Conservation (phyloP, 1,284 basidiomycete species). For the Marasmius fiardii region DNA sequence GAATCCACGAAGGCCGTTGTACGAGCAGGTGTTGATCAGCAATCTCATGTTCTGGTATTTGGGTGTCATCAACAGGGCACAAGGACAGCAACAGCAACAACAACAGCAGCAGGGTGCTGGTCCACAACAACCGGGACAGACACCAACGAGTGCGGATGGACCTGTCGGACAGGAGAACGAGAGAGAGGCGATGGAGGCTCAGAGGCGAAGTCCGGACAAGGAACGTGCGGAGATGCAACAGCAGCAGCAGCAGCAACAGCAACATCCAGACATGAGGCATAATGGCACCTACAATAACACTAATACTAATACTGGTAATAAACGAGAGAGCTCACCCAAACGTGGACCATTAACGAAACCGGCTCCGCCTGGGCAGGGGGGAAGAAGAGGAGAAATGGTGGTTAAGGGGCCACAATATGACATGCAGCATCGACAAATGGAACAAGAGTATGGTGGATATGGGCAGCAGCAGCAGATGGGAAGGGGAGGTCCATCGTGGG, state of each 20-base stretch:
- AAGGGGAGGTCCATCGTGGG: conserved; percentile 16
- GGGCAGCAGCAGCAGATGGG: conserved; percentile 21
- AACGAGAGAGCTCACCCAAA: conserved; percentile 52
- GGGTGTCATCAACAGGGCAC: conserved; percentile 92
- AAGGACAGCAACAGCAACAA: conserved; percentile 26
- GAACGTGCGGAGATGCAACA: conserved; percentile 43
- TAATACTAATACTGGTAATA: conserved; percentile 32
- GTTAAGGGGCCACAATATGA: conserved; percentile 90
- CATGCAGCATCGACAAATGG: conserved; percentile 89
- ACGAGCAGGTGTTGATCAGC: conserved; percentile 98
- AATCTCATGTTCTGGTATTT: conserved; percentile 99
- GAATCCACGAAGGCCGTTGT: conserved; percentile 92
- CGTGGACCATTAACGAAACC: conserved; percentile 55
- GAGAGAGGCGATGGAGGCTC: conserved; percentile 39
- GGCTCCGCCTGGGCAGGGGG: conserved; percentile 38
- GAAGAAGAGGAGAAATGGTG: conserved; percentile 79
- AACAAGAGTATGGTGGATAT: conserved; percentile 66
- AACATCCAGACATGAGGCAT: conserved; percentile 34
- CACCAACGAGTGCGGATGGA: neutral
- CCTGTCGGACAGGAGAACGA: conserved; percentile 15
- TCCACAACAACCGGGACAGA: conserved; percentile 22
- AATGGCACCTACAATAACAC: conserved; percentile 33
- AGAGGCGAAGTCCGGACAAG: conserved; percentile 35
- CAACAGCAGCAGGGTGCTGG: conserved; percentile 1
- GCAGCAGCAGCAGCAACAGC: conserved; percentile 44